Conservation (phyloP, 805 yeast genomes). For the Deakozyma indianensis region DNA sequence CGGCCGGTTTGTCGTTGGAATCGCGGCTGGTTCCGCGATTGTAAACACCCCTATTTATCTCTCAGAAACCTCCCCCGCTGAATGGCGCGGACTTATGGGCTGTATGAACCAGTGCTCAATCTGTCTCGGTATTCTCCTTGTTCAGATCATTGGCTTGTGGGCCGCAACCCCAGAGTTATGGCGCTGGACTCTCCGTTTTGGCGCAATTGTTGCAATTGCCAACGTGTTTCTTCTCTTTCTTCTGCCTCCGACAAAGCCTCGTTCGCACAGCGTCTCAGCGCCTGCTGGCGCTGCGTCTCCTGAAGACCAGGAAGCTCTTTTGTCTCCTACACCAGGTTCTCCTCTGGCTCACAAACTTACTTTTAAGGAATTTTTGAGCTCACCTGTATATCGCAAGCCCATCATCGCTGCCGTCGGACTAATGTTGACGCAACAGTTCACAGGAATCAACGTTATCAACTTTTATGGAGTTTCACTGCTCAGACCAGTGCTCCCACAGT, state of each 20-base stretch:
- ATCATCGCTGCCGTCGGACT: slow-evolving; percentile 54
- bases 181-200: slow-evolving; percentile 58
- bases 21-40: slow-evolving; percentile 78
- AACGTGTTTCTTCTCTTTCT: slow-evolving; percentile 27
- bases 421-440: slow-evolving; percentile 75
- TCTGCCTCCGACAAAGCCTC: slow-evolving; percentile 2
- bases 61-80: slow-evolving; percentile 63
- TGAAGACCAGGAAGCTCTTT: neutral
- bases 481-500: slow-evolving; percentile 52
- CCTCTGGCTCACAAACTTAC: neutral
- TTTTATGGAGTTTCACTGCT: slow-evolving; percentile 86
- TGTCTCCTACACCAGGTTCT: neutral
- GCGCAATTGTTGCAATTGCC: slow-evolving; percentile 36
- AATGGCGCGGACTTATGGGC: slow-evolving; percentile 64
- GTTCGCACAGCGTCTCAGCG: neutral
- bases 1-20: slow-evolving; percentile 70
- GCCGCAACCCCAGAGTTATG: slow-evolving; percentile 40
- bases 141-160: slow-evolving; percentile 63
- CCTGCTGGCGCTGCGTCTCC: slow-evolving; percentile 2
- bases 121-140: slow-evolving; percentile 68
- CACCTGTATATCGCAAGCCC: slow-evolving; percentile 40
- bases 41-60: slow-evolving; percentile 76
- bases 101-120: slow-evolving; percentile 80
- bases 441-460: slow-evolving; percentile 85
- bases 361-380: slow-evolving; percentile 32